phyloP scores from a whole-genome alignment of 2,329 filamentous ascomycete species.

The Claviceps quebecensis region DNA sequence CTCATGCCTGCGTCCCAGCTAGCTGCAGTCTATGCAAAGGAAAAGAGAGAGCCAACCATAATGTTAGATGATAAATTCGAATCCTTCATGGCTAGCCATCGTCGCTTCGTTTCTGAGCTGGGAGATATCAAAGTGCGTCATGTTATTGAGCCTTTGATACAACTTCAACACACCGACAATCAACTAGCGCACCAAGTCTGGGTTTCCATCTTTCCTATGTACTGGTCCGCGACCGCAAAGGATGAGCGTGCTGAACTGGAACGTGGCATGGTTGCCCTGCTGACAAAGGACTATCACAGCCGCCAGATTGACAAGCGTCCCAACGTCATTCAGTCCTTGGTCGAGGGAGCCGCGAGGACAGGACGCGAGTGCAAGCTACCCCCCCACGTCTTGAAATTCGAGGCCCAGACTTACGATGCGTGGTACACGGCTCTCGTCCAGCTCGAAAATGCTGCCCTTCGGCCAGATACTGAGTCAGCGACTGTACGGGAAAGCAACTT shows the following conservation, averaged over 20 bases:
- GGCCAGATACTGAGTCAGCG: constrained; percentile 70
- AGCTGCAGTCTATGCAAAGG: constrained; percentile 59
- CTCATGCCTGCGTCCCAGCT: constrained; percentile 60
- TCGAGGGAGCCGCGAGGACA: constrained; percentile 75
- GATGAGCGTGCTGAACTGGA: constrained; percentile 87
- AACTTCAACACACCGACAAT: constrained; percentile 81
- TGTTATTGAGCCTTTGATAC: constrained; percentile 74
- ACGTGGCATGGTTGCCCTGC: constrained; percentile 73
- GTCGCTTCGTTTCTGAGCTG: constrained; percentile 70
- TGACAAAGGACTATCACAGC: constrained; percentile 92
- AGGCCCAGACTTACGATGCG: constrained; percentile 84
- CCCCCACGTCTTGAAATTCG: constrained; percentile 89
- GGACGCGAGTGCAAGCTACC: constrained; percentile 84
- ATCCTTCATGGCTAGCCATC: constrained; percentile 60
- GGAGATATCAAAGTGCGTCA: constrained; percentile 79
- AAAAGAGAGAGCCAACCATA: constrained; percentile 54
- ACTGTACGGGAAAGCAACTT: constrained; percentile 85
- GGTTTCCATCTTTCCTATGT: constrained; percentile 82
- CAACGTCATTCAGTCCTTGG: constrained; percentile 84
- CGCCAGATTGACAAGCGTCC: constrained; percentile 89
- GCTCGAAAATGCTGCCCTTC: constrained; percentile 77
- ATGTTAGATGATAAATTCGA: constrained; percentile 79
- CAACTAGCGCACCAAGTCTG: constrained; percentile 79
- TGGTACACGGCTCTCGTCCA: constrained; percentile 94
- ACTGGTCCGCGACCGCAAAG: constrained; percentile 75